Percentiles rank a stretch among this genome's conserved stretches.
Conservation (phyloP, 2,329 filamentous ascomycete species). For the Epichloe sylvatica region DNA sequence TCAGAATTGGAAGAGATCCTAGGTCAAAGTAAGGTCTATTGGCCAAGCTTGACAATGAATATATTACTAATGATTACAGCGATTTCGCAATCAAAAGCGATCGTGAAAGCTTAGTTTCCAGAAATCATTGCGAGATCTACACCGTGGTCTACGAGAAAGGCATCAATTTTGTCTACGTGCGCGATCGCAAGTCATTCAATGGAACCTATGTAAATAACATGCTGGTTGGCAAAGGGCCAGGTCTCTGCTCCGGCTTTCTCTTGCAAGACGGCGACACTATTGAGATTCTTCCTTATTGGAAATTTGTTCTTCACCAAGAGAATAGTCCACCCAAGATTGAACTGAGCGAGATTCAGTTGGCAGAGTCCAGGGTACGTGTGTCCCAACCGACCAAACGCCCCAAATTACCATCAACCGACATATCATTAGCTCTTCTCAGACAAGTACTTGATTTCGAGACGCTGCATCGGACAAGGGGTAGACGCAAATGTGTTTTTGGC, state of each 20-base stretch:
- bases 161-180: slow-evolving; percentile 36
- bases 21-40: slow-evolving; percentile 18
- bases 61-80: slow-evolving; percentile 14
- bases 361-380: slow-evolving; percentile 19
- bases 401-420: background rate
- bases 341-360: slow-evolving; percentile 17
- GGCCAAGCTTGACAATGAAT: background rate
- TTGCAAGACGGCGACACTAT: slow-evolving; percentile 38
- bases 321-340: slow-evolving; percentile 8
- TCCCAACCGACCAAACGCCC: background rate
- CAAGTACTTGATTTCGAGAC: slow-evolving; percentile 20
- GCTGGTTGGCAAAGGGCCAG: slow-evolving; percentile 26
- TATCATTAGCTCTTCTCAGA: slow-evolving; percentile 16
- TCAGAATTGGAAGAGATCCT: slow-evolving; percentile 23
- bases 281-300: slow-evolving; percentile 25
- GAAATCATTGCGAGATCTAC: slow-evolving; percentile 42
- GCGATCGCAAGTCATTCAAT: slow-evolving; percentile 39
- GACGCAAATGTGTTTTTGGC: slow-evolving; percentile 25
- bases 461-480: slow-evolving; percentile 24
- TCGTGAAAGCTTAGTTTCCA: slow-evolving; percentile 29
- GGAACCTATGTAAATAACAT: slow-evolving; percentile 38
- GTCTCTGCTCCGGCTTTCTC: slow-evolving; percentile 29
- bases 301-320: slow-evolving; percentile 20
- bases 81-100: slow-evolving; percentile 24
- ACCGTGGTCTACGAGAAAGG: slow-evolving; percentile 35